phyloP scores from a whole-genome alignment of 2,329 filamentous ascomycete species.

The Clarireedia sp. region DNA sequence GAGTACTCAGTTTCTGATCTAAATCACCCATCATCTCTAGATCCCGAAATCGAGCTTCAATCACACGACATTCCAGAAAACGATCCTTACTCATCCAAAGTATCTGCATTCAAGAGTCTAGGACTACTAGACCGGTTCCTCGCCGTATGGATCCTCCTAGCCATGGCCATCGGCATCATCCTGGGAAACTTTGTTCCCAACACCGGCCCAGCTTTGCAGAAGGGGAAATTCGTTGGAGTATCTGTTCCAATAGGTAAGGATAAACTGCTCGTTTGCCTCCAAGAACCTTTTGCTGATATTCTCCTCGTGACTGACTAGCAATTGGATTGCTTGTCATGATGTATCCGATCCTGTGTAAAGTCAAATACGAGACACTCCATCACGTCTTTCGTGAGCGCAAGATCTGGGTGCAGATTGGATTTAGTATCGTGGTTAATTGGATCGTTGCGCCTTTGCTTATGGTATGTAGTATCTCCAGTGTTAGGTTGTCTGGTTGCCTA shows the following conservation, averaged over 20 bases:
- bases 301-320: constrained; percentile 37
- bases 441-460: constrained; percentile 75
- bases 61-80: no score
- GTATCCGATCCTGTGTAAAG: constrained; percentile 87
- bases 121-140: constrained; percentile 43
- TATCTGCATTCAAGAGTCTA: constrained; percentile 27
- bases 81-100: no score
- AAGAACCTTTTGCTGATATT: not conserved
- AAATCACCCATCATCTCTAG: no score
- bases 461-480: constrained; percentile 30
- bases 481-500: no score
- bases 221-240: constrained; percentile 54
- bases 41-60: no score
- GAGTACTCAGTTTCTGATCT: no score
- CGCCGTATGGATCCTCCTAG: constrained; percentile 54
- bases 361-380: constrained; percentile 69
- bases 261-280: not conserved
- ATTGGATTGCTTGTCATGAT: constrained; percentile 84
- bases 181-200: constrained; percentile 54
- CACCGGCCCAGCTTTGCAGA: constrained; percentile 48
- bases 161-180: constrained; percentile 58
- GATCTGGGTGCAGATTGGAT: constrained; percentile 72
- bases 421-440: constrained; percentile 76
- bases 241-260: constrained; percentile 52
- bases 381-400: constrained; percentile 50